phyloP scores from a whole-genome alignment of 140 eudicot genomes.

The Flaveria floridana region DNA sequence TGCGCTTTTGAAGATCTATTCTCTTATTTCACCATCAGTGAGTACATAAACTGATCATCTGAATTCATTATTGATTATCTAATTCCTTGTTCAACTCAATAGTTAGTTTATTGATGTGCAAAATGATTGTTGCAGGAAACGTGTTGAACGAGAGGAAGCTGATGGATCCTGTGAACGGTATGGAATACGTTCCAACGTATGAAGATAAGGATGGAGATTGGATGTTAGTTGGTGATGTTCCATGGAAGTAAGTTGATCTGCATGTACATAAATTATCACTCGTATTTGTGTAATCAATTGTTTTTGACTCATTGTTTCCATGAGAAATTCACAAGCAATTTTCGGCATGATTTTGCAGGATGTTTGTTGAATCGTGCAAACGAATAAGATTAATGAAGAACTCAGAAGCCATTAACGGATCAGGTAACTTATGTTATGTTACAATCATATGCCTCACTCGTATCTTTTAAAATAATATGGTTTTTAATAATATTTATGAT shows the following conservation, averaged over 20 bases:
- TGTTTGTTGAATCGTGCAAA: conserved; percentile 65
- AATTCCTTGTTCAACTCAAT: no score
- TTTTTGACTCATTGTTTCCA: background rate
- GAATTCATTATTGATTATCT: background rate
- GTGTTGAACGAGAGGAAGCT: conserved; percentile 49
- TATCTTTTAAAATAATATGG: background rate
- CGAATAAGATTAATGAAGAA: conserved; percentile 50
- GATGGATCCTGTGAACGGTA: conserved; percentile 44
- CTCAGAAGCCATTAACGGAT: conserved; percentile 41
- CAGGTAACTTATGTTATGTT: conserved; percentile 18
- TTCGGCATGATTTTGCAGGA: conserved; percentile 35
- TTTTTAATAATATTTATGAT: background rate
- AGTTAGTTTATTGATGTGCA: background rate
- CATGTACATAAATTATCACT: background rate
- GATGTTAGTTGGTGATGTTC: conserved; percentile 91
- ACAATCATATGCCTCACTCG: background rate
- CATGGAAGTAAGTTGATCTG: conserved; percentile 64
- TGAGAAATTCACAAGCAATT: background rate
- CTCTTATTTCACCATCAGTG: conserved; percentile 46
- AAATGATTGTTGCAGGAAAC: conserved; percentile 17
- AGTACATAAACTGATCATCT: conserved; percentile 5
- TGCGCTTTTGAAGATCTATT: conserved; percentile 51
- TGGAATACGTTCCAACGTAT: conserved; percentile 68
- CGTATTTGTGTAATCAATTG: background rate
- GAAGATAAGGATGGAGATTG: conserved; percentile 91